A percentile compares a stretch with the other conserved stretches of the same genome.
Conservation (phyloP, 306 rosid species). For the Dryas drummondii region DNA sequence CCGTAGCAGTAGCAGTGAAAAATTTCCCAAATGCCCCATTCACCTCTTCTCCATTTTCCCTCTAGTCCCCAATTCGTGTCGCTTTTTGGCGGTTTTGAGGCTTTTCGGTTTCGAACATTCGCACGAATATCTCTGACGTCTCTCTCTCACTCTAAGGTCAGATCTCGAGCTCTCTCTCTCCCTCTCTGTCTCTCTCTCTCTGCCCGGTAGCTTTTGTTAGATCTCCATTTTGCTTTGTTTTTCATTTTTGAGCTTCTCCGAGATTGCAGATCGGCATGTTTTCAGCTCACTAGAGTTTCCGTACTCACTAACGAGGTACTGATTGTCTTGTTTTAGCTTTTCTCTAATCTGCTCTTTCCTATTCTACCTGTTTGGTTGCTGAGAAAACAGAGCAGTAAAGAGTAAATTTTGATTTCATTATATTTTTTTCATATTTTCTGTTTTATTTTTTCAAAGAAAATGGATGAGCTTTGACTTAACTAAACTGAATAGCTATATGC, state of each 20-base stretch:
- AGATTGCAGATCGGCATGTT: slow-evolving; percentile 34
- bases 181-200: slow-evolving; percentile 1
- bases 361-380: slow-evolving; percentile 30
- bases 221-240: slow-evolving; percentile 13
- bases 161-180: slow-evolving; percentile 33
- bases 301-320: slow-evolving; percentile 33
- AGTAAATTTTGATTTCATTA: neutral
- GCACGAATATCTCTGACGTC: slow-evolving; percentile 35
- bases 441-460: neutral
- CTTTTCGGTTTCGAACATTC: slow-evolving; percentile 60
- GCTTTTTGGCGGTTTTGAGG: slow-evolving; percentile 69
- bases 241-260: neutral
- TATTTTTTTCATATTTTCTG: neutral
- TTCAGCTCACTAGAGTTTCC: slow-evolving; percentile 31
- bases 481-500: neutral
- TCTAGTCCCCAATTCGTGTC: slow-evolving; percentile 33
- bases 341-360: neutral
- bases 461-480: neutral
- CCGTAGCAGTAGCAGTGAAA: slow-evolving; percentile 19
- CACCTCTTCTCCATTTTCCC: slow-evolving; percentile 1
- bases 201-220: slow-evolving; percentile 13
- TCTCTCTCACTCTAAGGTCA: slow-evolving; percentile 35
- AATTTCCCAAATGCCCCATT: no score
- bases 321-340: neutral
- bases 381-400: slow-evolving; percentile 26